These are phyloP conservation scores for Termitomyces sp. DNA, from an alignment of 768 basidiomycete species.

Conservation along the genomic window DNA sequence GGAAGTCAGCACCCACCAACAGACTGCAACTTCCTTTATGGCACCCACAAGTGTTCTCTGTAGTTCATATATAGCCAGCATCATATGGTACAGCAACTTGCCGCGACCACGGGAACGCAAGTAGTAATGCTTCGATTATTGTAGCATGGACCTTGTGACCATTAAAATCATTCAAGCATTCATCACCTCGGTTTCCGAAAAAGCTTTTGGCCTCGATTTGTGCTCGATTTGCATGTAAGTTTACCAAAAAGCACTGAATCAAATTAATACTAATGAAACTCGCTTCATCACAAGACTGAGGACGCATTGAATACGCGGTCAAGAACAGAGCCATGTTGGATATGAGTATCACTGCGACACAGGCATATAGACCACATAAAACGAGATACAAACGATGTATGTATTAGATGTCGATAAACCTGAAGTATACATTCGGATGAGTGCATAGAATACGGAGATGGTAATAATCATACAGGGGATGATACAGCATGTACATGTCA, in stretches of 20 bases:
- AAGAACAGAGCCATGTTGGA: background rate
- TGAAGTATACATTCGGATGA: background rate
- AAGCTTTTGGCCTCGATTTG: background rate
- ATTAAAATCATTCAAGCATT: background rate
- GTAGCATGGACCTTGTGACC: background rate
- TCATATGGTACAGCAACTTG: slow-evolving; percentile 12
- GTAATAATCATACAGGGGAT: background rate
- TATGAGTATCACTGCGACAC: background rate
- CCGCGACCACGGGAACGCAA: slow-evolving; percentile 10
- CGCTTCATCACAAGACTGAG: background rate
- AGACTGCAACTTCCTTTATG: slow-evolving; percentile 10
- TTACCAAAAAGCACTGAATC: background rate
- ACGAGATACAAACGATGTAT: background rate
- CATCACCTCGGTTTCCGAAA: background rate
- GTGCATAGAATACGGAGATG: background rate
- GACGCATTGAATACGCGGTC: background rate
- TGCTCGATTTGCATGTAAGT: no score
- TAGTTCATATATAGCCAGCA: slow-evolving; percentile 11
- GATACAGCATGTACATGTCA: background rate
- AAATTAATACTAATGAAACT: background rate
- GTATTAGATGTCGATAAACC: background rate
- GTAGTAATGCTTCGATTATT: background rate
- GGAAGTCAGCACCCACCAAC: background rate
- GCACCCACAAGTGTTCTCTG: slow-evolving; percentile 3
- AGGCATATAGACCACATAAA: background rate